These are phyloP conservation scores for Pinguiococcus pyrenoidosus DNA, from an alignment of 108 stramenopile genomes.

Conservation along the genomic window DNA sequence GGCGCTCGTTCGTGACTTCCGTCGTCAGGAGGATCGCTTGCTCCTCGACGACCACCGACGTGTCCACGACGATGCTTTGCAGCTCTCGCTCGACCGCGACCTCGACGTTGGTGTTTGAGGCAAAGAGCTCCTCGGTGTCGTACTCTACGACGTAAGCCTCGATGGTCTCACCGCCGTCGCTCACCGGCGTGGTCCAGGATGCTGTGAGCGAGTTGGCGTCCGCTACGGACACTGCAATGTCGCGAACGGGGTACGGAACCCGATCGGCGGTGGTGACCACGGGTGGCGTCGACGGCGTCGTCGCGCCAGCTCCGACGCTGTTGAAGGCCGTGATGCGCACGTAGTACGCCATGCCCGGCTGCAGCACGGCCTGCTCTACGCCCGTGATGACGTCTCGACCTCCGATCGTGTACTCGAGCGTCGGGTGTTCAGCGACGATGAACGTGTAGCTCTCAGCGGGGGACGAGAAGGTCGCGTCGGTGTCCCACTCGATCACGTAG, in stretches of 20 bases:
- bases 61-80: slow-evolving; percentile 37
- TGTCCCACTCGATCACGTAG: slow-evolving; percentile 70
- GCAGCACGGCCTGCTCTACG: slow-evolving; percentile 36
- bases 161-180: slow-evolving; percentile 58
- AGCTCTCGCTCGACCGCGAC: slow-evolving; percentile 35
- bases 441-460: slow-evolving; percentile 46
- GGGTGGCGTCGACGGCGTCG: slow-evolving; percentile 29
- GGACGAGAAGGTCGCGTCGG: slow-evolving; percentile 43
- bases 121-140: slow-evolving; percentile 39
- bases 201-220: slow-evolving; percentile 31
- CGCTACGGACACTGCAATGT: slow-evolving; percentile 17
- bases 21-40: slow-evolving; percentile 41
- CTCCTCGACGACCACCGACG: slow-evolving; percentile 23
- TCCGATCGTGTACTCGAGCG: slow-evolving; percentile 41
- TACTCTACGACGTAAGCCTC: slow-evolving; percentile 51
- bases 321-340: slow-evolving; percentile 62
- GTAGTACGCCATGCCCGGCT: slow-evolving; percentile 47
- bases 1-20: slow-evolving; percentile 61
- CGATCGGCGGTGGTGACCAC: slow-evolving; percentile 44
- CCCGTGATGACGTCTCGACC: slow-evolving; percentile 61
- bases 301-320: slow-evolving; percentile 41
- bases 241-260: slow-evolving; percentile 34
- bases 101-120: slow-evolving; percentile 20
- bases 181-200: slow-evolving; percentile 38
- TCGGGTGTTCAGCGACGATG: slow-evolving; percentile 22